Percentiles rank a stretch among this genome's conserved stretches.
Conservation (phyloP, 1,139 yeast genomes). For the Sugiyamaella pinicola region DNA sequence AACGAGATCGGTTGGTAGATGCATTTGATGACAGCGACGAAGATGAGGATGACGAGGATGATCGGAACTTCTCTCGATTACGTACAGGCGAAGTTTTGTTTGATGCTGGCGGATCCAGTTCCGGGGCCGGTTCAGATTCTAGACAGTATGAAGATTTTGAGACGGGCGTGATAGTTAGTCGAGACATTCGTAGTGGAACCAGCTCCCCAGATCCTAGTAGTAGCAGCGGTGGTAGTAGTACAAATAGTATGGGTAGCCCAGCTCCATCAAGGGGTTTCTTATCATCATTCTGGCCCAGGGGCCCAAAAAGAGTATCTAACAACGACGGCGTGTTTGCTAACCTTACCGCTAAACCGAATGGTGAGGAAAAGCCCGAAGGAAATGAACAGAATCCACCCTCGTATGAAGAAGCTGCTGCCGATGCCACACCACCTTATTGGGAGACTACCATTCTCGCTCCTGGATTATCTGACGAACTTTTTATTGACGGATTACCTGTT, state of each 20-base stretch:
- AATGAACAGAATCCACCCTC: slow-evolving; percentile 68
- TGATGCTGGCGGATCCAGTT: slow-evolving; percentile 6
- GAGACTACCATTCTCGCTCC: slow-evolving; percentile 86
- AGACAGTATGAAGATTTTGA: slow-evolving; percentile 17
- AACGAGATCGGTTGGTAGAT: slow-evolving; percentile 20
- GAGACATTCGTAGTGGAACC: slow-evolving; percentile 15
- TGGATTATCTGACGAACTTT: slow-evolving; percentile 80
- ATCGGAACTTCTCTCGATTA: slow-evolving; percentile 8
- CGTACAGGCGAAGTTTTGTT: slow-evolving; percentile 8
- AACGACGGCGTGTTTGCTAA: slow-evolving; percentile 92
- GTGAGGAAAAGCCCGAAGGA: slow-evolving; percentile 43
- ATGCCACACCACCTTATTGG: slow-evolving; percentile 96
- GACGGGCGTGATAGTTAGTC: slow-evolving; percentile 13
- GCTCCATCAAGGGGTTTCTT: slow-evolving; percentile 7
- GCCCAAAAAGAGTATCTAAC: slow-evolving; percentile 7
- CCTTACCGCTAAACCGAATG: slow-evolving; percentile 70
- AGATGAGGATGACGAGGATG: slow-evolving; percentile 23
- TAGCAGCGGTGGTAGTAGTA: not conserved
- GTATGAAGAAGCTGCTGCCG: slow-evolving; percentile 94
- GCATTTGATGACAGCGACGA: slow-evolving; percentile 22
- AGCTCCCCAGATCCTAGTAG: slow-evolving; percentile 7
- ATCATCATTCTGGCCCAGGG: slow-evolving; percentile 15
- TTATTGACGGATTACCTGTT: slow-evolving; percentile 95
- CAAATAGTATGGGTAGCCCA: not conserved
- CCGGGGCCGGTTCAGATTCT: not conserved